Conservation (phyloP, 1,284 basidiomycete species). For the Ceratobasidium papillatum region DNA sequence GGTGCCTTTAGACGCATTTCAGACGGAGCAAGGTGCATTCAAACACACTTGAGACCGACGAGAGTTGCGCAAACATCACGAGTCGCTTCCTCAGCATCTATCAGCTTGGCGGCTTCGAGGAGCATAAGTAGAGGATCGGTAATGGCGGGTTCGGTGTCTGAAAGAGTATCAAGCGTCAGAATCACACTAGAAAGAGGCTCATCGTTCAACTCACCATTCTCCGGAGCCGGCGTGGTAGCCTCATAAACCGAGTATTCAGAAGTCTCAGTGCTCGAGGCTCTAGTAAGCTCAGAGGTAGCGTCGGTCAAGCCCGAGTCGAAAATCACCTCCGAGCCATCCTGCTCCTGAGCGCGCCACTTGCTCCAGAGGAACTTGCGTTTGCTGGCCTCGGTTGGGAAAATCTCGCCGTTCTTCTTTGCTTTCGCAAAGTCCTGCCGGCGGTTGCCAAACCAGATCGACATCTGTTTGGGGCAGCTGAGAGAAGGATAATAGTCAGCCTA, state of each 20-base stretch:
- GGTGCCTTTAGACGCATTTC: not conserved
- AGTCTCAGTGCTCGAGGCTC: not conserved
- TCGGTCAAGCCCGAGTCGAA: not conserved
- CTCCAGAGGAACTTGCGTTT: not conserved
- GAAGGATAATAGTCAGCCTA: not conserved
- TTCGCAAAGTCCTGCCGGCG: constrained; percentile 18
- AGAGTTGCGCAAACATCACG: not conserved
- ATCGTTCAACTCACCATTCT: not conserved
- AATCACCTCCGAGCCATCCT: not conserved
- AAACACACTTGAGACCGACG: not conserved
- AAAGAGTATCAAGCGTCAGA: not conserved
- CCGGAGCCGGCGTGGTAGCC: not conserved
- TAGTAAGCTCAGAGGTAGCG: not conserved
- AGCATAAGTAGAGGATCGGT: not conserved
- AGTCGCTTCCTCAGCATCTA: not conserved
- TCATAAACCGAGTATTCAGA: not conserved
- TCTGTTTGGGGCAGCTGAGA: constrained; percentile 22
- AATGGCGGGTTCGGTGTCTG: not conserved
- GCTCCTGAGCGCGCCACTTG: constrained; percentile 19
- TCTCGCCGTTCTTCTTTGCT: not conserved
- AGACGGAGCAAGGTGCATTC: not conserved
- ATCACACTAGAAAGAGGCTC: not conserved
- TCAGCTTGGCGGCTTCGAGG: not conserved
- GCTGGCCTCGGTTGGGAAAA: not conserved
- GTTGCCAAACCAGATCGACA: constrained; percentile 17